Evolutionary conservation across 2,329 filamentous ascomycete genomes (phyloP).

Genomic region (Aspergillus udagawae): DNA sequence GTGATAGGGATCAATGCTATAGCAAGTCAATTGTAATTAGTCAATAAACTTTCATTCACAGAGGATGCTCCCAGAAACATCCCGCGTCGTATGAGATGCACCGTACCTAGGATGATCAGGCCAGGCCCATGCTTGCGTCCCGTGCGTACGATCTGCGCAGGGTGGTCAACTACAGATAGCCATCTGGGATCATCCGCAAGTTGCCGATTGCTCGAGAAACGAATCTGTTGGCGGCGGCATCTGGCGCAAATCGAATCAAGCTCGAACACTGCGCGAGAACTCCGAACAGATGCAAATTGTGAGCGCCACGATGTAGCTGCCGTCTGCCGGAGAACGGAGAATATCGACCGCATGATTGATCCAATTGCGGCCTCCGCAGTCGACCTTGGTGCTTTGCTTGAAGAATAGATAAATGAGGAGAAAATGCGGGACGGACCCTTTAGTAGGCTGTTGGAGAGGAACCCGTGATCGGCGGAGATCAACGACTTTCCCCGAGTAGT

Average conservation of each 20-base stretch:
- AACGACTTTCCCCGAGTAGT: background rate
- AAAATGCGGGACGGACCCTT: background rate
- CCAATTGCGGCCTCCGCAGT: background rate
- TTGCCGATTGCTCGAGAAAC: constrained; percentile 46
- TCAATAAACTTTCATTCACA: background rate
- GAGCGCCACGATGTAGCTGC: constrained; percentile 19
- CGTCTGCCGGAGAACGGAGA: constrained; percentile 24
- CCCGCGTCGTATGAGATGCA: background rate
- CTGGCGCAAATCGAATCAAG: constrained; percentile 32
- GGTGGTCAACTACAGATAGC: constrained; percentile 81
- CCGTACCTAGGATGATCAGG: constrained; percentile 68
- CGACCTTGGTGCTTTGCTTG: background rate
- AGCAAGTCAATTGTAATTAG: constrained; percentile 7
- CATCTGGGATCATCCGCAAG: constrained; percentile 71
- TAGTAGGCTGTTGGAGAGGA: background rate
- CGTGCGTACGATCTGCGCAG: constrained; percentile 71
- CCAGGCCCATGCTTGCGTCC: constrained; percentile 74
- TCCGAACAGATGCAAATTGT: constrained; percentile 19
- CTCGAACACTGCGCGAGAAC: constrained; percentile 15
- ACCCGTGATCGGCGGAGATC: background rate
- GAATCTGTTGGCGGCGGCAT: constrained; percentile 35
- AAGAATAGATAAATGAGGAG: background rate
- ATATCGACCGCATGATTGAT: constrained; percentile 25
- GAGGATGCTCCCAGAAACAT: background rate
- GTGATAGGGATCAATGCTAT: constrained; percentile 80